These are phyloP conservation scores for Eutrema heterophyllum DNA, from an alignment of 345 rosid genomes.

Conservation along the genomic window DNA sequence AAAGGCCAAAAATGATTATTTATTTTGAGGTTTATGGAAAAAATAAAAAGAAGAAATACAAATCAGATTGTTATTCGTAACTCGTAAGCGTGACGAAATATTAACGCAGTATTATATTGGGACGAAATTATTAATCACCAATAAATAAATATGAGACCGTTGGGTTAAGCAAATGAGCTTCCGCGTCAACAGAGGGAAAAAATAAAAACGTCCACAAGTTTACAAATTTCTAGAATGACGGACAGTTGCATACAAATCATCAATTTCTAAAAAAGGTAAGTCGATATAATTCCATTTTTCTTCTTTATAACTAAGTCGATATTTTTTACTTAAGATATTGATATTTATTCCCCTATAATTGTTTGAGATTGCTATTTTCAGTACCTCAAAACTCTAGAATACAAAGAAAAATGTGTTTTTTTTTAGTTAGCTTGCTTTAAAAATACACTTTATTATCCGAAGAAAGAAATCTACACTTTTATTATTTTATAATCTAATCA, in stretches of 20 bases:
- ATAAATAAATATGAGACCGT: slow-evolving; percentile 4
- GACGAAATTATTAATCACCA: neutral
- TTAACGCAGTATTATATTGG: slow-evolving; percentile 40
- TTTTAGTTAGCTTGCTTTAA: neutral
- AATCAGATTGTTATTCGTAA: neutral
- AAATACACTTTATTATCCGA: neutral
- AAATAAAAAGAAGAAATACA: neutral
- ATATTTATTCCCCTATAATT: neutral
- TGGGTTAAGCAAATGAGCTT: slow-evolving; percentile 37
- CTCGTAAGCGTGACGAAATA: slow-evolving; percentile 70
- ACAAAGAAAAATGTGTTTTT: neutral
- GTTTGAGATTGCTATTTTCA: neutral
- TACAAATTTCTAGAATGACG: neutral
- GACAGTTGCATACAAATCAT: neutral
- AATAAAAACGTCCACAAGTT: neutral
- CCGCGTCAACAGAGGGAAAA: slow-evolving; percentile 61
- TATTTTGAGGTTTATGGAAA: neutral
- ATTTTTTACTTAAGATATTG: neutral
- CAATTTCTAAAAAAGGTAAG: neutral
- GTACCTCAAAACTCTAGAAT: neutral
- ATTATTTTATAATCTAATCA: slow-evolving; percentile 1
- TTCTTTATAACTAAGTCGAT: neutral
- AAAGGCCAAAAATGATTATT: slow-evolving; percentile 13
- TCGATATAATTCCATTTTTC: neutral
- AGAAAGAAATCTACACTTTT: neutral